Evolutionary conservation across 305 asterid species (phyloP), one percentile per base, ranked within the genome.

Genomic region (Rubia balearica): DNA sequence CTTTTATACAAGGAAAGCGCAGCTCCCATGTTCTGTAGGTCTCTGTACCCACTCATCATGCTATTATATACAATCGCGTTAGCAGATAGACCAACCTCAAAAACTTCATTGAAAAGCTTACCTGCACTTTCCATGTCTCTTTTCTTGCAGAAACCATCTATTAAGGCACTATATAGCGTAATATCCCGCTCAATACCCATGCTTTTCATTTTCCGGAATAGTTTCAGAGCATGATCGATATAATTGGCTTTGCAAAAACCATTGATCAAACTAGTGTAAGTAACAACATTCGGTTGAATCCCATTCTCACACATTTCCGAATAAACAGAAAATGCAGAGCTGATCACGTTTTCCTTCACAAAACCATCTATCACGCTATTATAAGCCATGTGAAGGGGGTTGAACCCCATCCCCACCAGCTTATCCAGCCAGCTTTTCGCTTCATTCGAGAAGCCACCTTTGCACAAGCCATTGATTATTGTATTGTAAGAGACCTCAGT

Each of bases 291-390:
- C 10, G 96, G 91, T 42, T 59, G 43, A 46, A 81, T 69, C 64
- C 88, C 86, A n/a, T 75, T 61, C 74, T 81, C 81, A 3, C 77
- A 69, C 96, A 92, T 86, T 87, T 87, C 96, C 59, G 61, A 61
- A 75, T 84, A 88, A 84, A 80, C 81, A 73, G 86, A 79, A 71
- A 88, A 40, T 17, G 95, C 96, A 51, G 92, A 78, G 68, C 71
- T 77, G 36, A 78, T 48, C 46, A 81, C 74, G 22, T 83, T 88
- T 78, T 87, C 88, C 85, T 90, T 92, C 64, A 85, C 76, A 83
- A 84, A 92, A 42, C 96, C 96, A 78, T 85, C 69, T 43, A 88
- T 86, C 30, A 92, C 80, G 82, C 84, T 78, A 72, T 92, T 92
- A 73, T 90, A 92, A 60, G 90, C 81, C 86, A 69, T 82, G 82